These are phyloP conservation scores for Lomentospora prolificans DNA, from an alignment of 2,329 filamentous ascomycete species.

Conservation along the genomic window DNA sequence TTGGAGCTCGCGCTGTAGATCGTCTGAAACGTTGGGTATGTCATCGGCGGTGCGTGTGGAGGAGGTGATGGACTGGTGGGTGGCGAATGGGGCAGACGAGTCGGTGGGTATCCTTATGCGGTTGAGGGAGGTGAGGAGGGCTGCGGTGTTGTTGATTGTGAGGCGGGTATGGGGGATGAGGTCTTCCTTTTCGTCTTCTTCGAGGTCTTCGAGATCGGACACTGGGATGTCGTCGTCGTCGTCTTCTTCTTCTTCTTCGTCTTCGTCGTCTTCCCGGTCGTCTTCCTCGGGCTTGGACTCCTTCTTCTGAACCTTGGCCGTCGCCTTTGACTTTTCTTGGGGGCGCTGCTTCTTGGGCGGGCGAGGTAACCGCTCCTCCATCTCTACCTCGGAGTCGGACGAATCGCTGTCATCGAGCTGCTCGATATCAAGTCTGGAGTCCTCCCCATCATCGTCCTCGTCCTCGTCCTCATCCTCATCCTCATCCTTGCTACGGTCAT, in stretches of 20 bases:
- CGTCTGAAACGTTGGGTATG: slow-evolving; percentile 80
- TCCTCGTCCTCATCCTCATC: slow-evolving; percentile 27
- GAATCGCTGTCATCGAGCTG: slow-evolving; percentile 52
- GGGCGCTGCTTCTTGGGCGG: slow-evolving; percentile 27
- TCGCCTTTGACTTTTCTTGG: slow-evolving; percentile 25
- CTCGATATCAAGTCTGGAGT: slow-evolving; percentile 35
- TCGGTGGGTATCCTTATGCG: slow-evolving; percentile 64
- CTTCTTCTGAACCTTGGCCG: slow-evolving; percentile 14
- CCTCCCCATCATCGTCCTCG: slow-evolving; percentile 20
- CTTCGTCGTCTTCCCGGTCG: slow-evolving; percentile 38
- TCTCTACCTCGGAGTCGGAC: slow-evolving; percentile 64
- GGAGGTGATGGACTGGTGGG: slow-evolving; percentile 69
- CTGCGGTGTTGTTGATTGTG: slow-evolving; percentile 93
- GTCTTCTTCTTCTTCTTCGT: slow-evolving; percentile 56
- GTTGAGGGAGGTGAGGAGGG: slow-evolving; percentile 68
- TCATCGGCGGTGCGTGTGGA: slow-evolving; percentile 51
- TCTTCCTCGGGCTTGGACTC: not conserved
- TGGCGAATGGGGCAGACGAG: slow-evolving; percentile 64
- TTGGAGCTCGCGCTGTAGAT: slow-evolving; percentile 81
- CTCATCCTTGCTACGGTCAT: slow-evolving; percentile 27
- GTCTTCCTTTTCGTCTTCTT: slow-evolving; percentile 76
- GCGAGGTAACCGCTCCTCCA: slow-evolving; percentile 60
- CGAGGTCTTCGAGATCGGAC: slow-evolving; percentile 70
- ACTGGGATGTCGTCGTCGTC: slow-evolving; percentile 83
- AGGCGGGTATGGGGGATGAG: slow-evolving; percentile 83